These are phyloP conservation scores for Rhizoctonia solani DNA, from an alignment of 1,284 basidiomycete genomes.

Conservation along the genomic window DNA sequence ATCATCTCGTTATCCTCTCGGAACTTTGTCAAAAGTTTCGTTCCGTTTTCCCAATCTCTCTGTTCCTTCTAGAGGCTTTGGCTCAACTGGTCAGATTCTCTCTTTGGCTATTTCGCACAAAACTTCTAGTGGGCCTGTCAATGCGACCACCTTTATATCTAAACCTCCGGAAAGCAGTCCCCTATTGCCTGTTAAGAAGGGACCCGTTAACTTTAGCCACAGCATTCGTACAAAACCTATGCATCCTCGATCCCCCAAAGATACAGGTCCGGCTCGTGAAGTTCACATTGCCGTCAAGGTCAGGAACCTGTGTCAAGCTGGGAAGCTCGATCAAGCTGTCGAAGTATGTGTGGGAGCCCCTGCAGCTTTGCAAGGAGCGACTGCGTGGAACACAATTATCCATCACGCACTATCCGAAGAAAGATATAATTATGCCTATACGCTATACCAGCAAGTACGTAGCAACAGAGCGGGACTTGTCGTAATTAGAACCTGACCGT, in stretches of 20 bases:
- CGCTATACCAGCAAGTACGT: constrained; percentile 39
- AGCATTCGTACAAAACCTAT: too few relatives aligned
- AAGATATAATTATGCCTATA: constrained; percentile 60
- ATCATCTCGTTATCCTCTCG: not conserved
- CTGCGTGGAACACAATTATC: constrained; percentile 76
- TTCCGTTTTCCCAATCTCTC: not conserved
- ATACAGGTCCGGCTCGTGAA: not conserved
- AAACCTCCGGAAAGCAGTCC: too few relatives aligned
- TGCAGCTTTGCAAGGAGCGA: constrained; percentile 66
- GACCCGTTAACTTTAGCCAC: too few relatives aligned
- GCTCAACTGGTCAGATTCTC: not conserved
- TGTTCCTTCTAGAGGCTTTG: not conserved
- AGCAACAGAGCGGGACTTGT: not conserved
- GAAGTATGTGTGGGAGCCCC: constrained; percentile 64
- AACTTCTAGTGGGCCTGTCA: too few relatives aligned
- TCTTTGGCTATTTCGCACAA: too few relatives aligned
- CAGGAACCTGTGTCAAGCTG: constrained; percentile 56
- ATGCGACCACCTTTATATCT: too few relatives aligned
- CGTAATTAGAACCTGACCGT: not conserved
- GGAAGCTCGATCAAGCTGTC: constrained; percentile 62
- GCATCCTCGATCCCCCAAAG: not conserved
- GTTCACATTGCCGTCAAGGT: constrained; percentile 55
- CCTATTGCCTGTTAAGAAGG: too few relatives aligned
- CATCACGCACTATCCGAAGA: constrained; percentile 59
- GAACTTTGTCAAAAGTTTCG: not conserved